Conservation (phyloP, 768 basidiomycete genomes). For the Terana coerulea region DNA sequence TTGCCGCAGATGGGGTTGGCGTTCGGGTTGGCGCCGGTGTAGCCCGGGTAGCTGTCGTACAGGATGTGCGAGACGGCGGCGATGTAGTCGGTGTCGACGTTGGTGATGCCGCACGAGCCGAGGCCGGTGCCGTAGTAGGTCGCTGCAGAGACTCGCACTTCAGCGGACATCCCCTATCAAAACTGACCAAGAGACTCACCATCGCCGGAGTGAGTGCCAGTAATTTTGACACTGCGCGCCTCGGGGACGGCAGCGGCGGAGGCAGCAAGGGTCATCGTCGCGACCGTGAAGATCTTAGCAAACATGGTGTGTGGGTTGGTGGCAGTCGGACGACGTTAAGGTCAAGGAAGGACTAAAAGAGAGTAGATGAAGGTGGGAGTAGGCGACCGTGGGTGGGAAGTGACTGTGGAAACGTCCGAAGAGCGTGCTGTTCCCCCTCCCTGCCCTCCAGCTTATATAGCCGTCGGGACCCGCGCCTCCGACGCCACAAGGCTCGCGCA, state of each 20-base stretch:
- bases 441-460: too few species aligned
- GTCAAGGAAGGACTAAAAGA: background rate
- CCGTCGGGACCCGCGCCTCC: too few species aligned
- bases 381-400: too few species aligned
- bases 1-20: constrained; percentile 66
- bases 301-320: background rate
- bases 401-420: too few species aligned
- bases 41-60: constrained; percentile 45
- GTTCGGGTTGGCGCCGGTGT: constrained; percentile 61
- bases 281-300: constrained; percentile 36
- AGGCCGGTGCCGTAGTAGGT: constrained; percentile 59
- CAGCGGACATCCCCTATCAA: constrained; percentile 16
- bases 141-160: constrained; percentile 22
- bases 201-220: constrained; percentile 19
- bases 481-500: too few species aligned
- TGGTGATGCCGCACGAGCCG: constrained; percentile 59
- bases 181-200: constrained; percentile 14
- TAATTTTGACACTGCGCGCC: constrained; percentile 7
- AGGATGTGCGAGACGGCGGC: constrained; percentile 53
- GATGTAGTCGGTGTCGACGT: constrained; percentile 47
- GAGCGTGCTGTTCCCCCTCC: too few species aligned
- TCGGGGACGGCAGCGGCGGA: constrained; percentile 34
- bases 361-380: too few species aligned
- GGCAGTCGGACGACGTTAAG: too few species aligned
- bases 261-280: constrained; percentile 39